These are phyloP conservation scores for Penicillium sp. DNA, from an alignment of 2,329 filamentous ascomycete genomes.

Conservation along the genomic window DNA sequence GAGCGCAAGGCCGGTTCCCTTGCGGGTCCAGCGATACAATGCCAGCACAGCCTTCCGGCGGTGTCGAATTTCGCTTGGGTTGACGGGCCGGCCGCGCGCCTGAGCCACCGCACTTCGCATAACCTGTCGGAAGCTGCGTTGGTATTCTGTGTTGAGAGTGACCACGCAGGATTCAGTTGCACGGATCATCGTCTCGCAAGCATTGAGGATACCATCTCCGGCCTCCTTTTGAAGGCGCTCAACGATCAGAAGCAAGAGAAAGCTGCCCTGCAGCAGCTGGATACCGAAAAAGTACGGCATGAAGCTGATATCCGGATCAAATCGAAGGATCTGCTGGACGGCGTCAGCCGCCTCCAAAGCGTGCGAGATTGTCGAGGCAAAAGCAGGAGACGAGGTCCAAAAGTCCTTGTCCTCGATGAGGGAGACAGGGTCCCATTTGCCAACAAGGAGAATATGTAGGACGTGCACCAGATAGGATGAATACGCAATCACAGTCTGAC, in stretches of 20 bases:
- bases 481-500: constrained; percentile 80
- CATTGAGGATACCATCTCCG: constrained; percentile 76
- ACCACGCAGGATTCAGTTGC: constrained; percentile 91
- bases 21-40: constrained; percentile 85
- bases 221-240: constrained; percentile 83
- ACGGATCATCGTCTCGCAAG: constrained; percentile 86
- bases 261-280: constrained; percentile 84
- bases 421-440: constrained; percentile 91
- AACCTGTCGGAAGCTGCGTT: constrained; percentile 91
- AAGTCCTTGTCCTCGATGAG: constrained; percentile 90
- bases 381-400: constrained; percentile 86
- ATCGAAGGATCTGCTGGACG: constrained; percentile 78
- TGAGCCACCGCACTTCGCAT: constrained; percentile 88
- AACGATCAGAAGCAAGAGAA: constrained; percentile 77
- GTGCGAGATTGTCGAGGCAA: constrained; percentile 80
- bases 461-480: constrained; percentile 91
- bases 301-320: constrained; percentile 84
- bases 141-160: constrained; percentile 87
- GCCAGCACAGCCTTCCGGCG: constrained; percentile 75
- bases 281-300: constrained; percentile 98
- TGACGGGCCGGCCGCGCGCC: constrained; percentile 76
- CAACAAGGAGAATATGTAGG: constrained; percentile 82
- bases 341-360: constrained; percentile 85
- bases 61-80: constrained; percentile 78
- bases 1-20: constrained; percentile 74